Conservation (phyloP, 139 green algal species). For the Picochlorum costavermella region DNA sequence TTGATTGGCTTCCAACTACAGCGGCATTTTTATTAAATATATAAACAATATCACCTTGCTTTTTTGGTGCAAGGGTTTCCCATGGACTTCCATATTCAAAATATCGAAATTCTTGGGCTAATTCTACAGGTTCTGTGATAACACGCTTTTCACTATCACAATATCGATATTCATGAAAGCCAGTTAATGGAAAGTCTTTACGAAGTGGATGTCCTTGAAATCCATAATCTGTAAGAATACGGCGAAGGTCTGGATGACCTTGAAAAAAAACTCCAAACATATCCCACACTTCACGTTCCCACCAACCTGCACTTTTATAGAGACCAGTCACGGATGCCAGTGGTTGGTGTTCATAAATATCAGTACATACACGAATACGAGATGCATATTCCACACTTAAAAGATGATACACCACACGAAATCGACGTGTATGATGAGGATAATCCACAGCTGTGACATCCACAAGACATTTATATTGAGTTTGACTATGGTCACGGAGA, state of each 20-base stretch:
- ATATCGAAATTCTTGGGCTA: conserved; percentile 58
- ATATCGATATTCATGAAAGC: conserved; percentile 70
- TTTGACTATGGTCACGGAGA: conserved; percentile 53
- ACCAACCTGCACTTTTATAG: conserved; percentile 46
- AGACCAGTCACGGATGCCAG: conserved; percentile 33
- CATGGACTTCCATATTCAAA: conserved; percentile 77
- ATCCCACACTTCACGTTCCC: conserved; percentile 74
- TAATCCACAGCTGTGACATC: conserved; percentile 55
- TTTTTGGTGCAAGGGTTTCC: conserved; percentile 27
- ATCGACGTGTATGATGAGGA: conserved; percentile 4
- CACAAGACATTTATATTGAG: conserved; percentile 52
- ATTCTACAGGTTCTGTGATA: conserved; percentile 44
- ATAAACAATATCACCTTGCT: no score
- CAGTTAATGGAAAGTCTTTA: conserved; percentile 84
- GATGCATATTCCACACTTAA: conserved; percentile 46
- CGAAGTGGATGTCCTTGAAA: conserved; percentile 80
- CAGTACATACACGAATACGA: conserved; percentile 40
- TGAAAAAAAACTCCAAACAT: conserved; percentile 88
- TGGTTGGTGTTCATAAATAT: conserved; percentile 33
- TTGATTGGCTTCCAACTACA: neutral
- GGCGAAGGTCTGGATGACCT: conserved; percentile 74
- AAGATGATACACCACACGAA: conserved; percentile 50
- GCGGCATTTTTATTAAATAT: no score
- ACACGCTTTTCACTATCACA: conserved; percentile 54
- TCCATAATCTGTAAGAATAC: conserved; percentile 85